Evolutionary conservation across 805 yeast species (phyloP).

Genomic region (Yarrowia sp.): DNA sequence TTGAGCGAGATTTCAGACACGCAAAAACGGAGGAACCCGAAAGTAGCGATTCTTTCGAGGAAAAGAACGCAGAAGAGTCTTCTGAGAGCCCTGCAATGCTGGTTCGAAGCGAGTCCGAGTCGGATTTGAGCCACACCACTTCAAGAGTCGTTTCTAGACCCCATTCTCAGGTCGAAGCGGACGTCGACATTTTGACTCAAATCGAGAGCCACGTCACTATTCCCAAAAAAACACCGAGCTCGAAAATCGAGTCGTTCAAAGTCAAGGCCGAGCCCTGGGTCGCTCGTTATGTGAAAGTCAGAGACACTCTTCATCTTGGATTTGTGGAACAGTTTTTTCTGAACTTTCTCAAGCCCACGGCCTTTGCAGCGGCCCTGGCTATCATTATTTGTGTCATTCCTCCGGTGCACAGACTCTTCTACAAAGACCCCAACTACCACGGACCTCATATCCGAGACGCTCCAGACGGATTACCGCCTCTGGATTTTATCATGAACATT

Average conservation of each 20-base stretch:
- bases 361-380: slow-evolving; percentile 70
- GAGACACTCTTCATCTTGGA: slow-evolving; percentile 18
- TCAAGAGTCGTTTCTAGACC: slow-evolving; percentile 16
- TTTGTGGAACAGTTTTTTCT: slow-evolving; percentile 26
- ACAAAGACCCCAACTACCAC: slow-evolving; percentile 44
- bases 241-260: neutral
- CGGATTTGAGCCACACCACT: neutral
- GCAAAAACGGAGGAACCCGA: neutral
- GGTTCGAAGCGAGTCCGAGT: slow-evolving; percentile 1
- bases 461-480: slow-evolving; percentile 84
- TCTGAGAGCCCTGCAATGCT: slow-evolving; percentile 1
- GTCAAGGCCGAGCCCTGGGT: slow-evolving; percentile 1
- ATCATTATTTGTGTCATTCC: slow-evolving; percentile 82
- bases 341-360: slow-evolving; percentile 68
- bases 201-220: slow-evolving; percentile 6
- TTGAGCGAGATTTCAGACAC: slow-evolving; percentile 67
- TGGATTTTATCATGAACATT: slow-evolving; percentile 84
- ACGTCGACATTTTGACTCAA: slow-evolving; percentile 13
- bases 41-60: neutral
- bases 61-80: neutral
- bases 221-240: neutral
- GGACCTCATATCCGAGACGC: slow-evolving; percentile 67
- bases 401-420: slow-evolving; percentile 77
- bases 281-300: slow-evolving; percentile 3
- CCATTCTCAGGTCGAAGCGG: slow-evolving; percentile 16